Conservation (phyloP, 2,329 filamentous ascomycete genomes). For the Diaporthe humulicola region DNA sequence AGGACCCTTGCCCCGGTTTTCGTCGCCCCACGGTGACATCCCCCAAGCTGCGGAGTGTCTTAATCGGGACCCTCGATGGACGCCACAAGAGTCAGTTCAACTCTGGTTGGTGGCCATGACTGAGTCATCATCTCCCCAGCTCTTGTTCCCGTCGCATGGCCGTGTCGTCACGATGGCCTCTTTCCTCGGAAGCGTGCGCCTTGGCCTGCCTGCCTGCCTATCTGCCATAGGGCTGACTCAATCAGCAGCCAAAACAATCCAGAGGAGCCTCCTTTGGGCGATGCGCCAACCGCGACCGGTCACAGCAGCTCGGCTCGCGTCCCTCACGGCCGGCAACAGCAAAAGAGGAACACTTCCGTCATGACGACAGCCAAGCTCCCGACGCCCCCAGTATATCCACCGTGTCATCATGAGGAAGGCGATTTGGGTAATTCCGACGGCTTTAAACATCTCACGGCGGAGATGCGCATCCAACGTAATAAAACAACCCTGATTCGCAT, state of each 20-base stretch:
- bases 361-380: conserved; percentile 21
- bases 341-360: not conserved
- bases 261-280: not conserved
- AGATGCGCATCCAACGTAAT: conserved; percentile 15
- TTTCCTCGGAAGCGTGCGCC: conserved; percentile 2
- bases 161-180: conserved; percentile 23
- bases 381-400: not conserved
- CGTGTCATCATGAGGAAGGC: conserved; percentile 8
- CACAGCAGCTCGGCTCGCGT: conserved; percentile 3
- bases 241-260: not conserved
- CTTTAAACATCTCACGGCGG: not conserved
- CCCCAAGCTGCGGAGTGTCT: conserved; percentile 15
- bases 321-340: conserved; percentile 14
- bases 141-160: conserved; percentile 17
- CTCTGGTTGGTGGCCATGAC: not conserved
- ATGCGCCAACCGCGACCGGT: not conserved
- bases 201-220: conserved; percentile 5
- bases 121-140: conserved; percentile 6
- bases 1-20: conserved; percentile 21
- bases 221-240: conserved; percentile 18
- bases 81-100: conserved; percentile 10
- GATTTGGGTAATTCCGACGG: conserved; percentile 17
- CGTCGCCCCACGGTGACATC: conserved; percentile 20
- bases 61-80: not conserved
- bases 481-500: conserved; percentile 26